Conservation (phyloP, 768 basidiomycete genomes). For the Lyophyllum decastes region DNA sequence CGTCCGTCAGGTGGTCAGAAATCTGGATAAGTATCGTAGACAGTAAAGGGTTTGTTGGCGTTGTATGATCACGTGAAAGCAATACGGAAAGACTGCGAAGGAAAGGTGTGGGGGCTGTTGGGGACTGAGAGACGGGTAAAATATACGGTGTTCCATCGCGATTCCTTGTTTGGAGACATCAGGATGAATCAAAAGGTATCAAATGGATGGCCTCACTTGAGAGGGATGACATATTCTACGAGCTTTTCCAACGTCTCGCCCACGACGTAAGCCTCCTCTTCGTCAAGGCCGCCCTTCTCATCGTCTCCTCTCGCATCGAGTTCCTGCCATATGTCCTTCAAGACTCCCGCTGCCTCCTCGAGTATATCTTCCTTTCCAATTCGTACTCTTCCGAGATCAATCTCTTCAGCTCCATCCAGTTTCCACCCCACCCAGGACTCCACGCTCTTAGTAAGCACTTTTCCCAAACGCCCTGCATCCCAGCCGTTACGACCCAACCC, state of each 20-base stretch:
- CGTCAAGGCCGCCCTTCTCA: slow-evolving; percentile 47
- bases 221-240: slow-evolving; percentile 53
- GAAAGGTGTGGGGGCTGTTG: slow-evolving; percentile 58
- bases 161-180: slow-evolving; percentile 32
- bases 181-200: background rate
- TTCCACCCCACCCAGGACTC: slow-evolving; percentile 58
- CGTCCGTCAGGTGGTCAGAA: slow-evolving; percentile 69
- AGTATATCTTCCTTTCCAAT: slow-evolving; percentile 56
- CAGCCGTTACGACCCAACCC: slow-evolving; percentile 49
- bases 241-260: slow-evolving; percentile 64
- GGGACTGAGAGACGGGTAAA: slow-evolving; percentile 56
- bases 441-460: slow-evolving; percentile 53
- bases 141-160: slow-evolving; percentile 43
- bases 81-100: slow-evolving; percentile 64
- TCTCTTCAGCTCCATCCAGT: slow-evolving; percentile 27
- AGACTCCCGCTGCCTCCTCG: slow-evolving; percentile 66
- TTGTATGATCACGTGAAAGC: slow-evolving; percentile 62
- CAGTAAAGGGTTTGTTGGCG: slow-evolving; percentile 59
- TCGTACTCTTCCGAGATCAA: slow-evolving; percentile 27
- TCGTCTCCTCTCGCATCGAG: slow-evolving; percentile 64
- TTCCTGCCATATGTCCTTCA: slow-evolving; percentile 76
- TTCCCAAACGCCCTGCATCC: slow-evolving; percentile 63
- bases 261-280: slow-evolving; percentile 67
- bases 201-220: slow-evolving; percentile 49
- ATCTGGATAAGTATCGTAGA: slow-evolving; percentile 65